Evolutionary conservation across 192 early-diverging fungal species (phyloP).

Genomic region (Chytriomyces confervae): DNA sequence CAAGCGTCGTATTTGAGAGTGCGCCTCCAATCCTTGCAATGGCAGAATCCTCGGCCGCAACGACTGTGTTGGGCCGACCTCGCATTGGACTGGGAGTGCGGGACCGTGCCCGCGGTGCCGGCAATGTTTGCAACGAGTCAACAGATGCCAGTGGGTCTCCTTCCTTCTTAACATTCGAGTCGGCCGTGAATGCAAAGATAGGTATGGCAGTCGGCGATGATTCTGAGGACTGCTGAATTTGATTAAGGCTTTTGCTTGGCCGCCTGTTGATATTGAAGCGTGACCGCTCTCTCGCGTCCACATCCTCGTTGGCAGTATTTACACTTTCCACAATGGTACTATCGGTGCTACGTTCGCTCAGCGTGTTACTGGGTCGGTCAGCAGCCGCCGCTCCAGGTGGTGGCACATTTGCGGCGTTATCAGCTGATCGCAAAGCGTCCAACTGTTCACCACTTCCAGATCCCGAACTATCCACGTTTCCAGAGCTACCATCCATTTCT

Average conservation of each 20-base stretch:
- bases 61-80: constrained; percentile 8
- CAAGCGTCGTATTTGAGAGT: constrained; percentile 12
- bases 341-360: neutral
- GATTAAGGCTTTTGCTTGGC: too few species aligned
- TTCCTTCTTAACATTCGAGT: too few species aligned
- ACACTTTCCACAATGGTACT: neutral
- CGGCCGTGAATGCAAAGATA: too few species aligned
- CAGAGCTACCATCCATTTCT: constrained; percentile 7
- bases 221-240: too few species aligned
- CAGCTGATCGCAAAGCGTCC: neutral
- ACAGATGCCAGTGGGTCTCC: too few species aligned
- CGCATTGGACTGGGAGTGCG: neutral
- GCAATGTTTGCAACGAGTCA: neutral
- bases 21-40: constrained; percentile 18
- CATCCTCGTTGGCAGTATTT: neutral
- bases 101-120: constrained; percentile 3
- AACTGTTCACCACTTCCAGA: neutral
- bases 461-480: neutral
- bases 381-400: too few species aligned
- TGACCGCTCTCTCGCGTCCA: neutral
- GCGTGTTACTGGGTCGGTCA: neutral
- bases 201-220: too few species aligned
- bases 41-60: constrained; percentile 17
- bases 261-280: neutral
- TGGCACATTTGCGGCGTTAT: too few species aligned